Percentiles rank a stretch among this genome's conserved stretches.
Conservation (phyloP, 2,329 filamentous ascomycete genomes). For the Trichoderma koningii region DNA sequence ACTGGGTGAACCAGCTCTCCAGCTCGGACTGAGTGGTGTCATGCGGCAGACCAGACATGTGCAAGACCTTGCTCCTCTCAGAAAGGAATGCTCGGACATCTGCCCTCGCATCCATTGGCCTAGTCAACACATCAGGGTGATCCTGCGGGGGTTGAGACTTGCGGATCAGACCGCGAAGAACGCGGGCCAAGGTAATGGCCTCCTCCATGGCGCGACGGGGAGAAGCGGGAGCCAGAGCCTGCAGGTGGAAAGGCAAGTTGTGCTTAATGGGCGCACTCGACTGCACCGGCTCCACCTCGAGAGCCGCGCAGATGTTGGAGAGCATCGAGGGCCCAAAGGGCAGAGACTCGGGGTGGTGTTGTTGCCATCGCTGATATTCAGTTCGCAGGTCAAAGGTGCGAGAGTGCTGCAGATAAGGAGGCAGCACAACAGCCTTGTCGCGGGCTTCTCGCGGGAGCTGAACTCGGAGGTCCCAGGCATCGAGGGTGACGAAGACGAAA, state of each 20-base stretch:
- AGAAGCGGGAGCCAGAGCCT: constrained; percentile 91
- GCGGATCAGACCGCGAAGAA: constrained; percentile 87
- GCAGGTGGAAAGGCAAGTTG: constrained; percentile 95
- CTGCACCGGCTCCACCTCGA: constrained; percentile 97
- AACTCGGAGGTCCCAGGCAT: constrained; percentile 97
- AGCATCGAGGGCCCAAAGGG: constrained; percentile 95
- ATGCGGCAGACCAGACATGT: constrained; percentile 95
- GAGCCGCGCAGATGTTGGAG: constrained; percentile 95
- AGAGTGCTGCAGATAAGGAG: constrained; percentile 95
- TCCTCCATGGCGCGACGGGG: constrained; percentile 97
- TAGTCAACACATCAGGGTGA: constrained; percentile 89
- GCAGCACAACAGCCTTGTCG: constrained; percentile 95
- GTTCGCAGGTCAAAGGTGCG: constrained; percentile 95
- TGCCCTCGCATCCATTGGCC: constrained; percentile 94
- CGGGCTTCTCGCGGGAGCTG: constrained; percentile 96
- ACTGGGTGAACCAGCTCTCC: constrained; percentile 99
- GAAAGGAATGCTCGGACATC: constrained; percentile 95
- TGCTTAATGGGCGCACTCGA: constrained; percentile 98
- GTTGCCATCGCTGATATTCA: constrained; percentile 98
- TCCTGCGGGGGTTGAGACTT: constrained; percentile 95
- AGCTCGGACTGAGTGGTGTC: constrained; percentile 98
- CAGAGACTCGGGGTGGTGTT: constrained; percentile 95
- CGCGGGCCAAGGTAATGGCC: constrained; percentile 88
- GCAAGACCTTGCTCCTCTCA: constrained; percentile 95
- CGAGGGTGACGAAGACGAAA: constrained; percentile 97